Conservation (phyloP, 495 filamentous ascomycete genomes). For the Penicillium riverlandense region DNA sequence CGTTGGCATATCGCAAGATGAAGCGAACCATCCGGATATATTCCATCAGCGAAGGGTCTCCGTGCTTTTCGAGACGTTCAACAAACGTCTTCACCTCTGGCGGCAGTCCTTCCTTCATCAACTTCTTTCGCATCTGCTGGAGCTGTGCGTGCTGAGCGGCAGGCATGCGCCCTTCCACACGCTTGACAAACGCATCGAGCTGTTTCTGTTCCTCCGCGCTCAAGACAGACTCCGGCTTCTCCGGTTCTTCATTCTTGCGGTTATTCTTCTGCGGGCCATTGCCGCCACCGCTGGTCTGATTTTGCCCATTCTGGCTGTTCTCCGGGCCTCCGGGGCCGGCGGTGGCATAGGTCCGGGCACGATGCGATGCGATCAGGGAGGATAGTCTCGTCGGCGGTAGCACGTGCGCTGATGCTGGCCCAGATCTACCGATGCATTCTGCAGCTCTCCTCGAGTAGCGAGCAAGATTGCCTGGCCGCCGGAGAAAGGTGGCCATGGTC, state of each 20-base stretch:
- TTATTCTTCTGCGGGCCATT: not conserved
- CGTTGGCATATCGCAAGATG: conserved; percentile 29
- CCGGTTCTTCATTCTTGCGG: conserved; percentile 27
- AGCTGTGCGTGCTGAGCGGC: conserved; percentile 20
- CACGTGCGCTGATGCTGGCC: conserved; percentile 24
- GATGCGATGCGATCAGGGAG: conserved; percentile 39
- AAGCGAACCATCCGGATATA: conserved; percentile 28
- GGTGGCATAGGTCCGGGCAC: conserved; percentile 49
- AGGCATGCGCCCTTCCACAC: conserved; percentile 22
- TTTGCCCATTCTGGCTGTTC: conserved; percentile 24
- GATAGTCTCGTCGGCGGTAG: conserved; percentile 30
- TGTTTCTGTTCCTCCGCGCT: conserved; percentile 29
- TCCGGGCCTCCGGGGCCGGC: conserved; percentile 37
- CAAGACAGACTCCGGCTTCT: conserved; percentile 26
- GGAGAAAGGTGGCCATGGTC: conserved; percentile 59
- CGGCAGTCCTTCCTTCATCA: conserved; percentile 28
- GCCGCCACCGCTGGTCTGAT: conserved; percentile 9
- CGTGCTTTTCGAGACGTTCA: conserved; percentile 8
- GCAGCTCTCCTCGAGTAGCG: conserved; percentile 51
- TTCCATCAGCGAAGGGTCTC: conserved; percentile 33
- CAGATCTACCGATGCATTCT: conserved; percentile 35
- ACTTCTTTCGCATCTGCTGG: conserved; percentile 20
- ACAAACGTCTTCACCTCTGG: conserved; percentile 26
- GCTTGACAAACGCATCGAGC: conserved; percentile 22
- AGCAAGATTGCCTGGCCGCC: conserved; percentile 58